phyloP scores from a whole-genome alignment of 2,329 filamentous ascomycete species.

The Aspergillus ruber region DNA sequence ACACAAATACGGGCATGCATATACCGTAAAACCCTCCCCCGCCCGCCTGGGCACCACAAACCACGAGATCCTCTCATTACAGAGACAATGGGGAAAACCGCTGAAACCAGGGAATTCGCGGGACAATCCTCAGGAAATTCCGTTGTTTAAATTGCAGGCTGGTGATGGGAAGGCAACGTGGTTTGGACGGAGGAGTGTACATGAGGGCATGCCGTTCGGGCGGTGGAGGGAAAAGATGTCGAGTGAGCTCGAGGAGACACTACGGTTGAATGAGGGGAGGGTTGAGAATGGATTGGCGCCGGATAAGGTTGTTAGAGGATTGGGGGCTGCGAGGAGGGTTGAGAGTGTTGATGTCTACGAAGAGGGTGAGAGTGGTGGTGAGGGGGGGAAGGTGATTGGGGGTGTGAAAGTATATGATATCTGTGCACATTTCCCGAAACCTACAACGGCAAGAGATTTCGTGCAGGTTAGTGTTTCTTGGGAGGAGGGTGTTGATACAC shows the following conservation, averaged over 20 bases:
- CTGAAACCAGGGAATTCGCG: constrained; percentile 54
- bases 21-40: constrained; percentile 43
- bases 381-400: constrained; percentile 12
- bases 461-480: constrained; percentile 71
- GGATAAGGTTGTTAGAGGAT: constrained; percentile 71
- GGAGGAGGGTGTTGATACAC: constrained; percentile 14
- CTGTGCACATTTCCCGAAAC: constrained; percentile 83
- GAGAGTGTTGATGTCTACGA: constrained; percentile 54
- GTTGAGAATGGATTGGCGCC: constrained; percentile 62
- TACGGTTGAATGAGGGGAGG: constrained; percentile 63
- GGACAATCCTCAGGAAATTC: constrained; percentile 70
- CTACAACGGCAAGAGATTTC: constrained; percentile 82
- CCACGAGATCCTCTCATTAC: constrained; percentile 54
- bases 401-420: constrained; percentile 64
- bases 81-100: constrained; percentile 79
- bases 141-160: constrained; percentile 70
- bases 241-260: constrained; percentile 70
- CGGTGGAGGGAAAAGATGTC: constrained; percentile 72
- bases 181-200: constrained; percentile 81
- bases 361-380: constrained; percentile 1
- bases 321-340: constrained; percentile 71
- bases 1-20: neutral
- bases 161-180: constrained; percentile 80
- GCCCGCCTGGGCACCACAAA: constrained; percentile 46
- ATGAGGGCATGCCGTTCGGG: constrained; percentile 69